Evolutionary conservation across 164 flowering plant species (phyloP), one percentile per base, ranked within the genome.

Genomic region (Amborella trichopoda): DNA sequence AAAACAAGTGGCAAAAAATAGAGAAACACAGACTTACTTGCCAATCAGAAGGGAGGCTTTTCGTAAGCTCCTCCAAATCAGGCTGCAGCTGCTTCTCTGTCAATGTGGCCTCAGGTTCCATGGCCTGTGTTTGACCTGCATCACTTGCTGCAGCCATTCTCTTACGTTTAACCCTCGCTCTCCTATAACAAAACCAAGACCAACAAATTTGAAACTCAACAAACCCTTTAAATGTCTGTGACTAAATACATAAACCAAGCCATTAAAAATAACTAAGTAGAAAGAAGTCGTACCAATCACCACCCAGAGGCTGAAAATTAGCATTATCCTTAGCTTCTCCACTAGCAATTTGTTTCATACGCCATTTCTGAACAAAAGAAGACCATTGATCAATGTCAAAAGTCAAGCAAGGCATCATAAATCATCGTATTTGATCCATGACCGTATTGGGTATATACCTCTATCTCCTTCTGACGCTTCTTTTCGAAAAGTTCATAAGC

Each of bases 271-370:
- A 17, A 33, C 17, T 23, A 3, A 24, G 8, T 23, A 17, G 26
- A 26, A 14, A 22, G 14, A 39, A 34, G 40, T 39, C 75, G 39
- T 77, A 93, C 99, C 99, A 87, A 64, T 93, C 95, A 62, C 95
- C 81, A 50, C 96, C 99, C 39, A 93, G 56, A 6, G 96, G 96
- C 68, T 82, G 96, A 65, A 93, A 93, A 66, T 93, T 93, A 23
- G 99, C 99, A 71, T 93, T 93, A 32, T 74, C 89, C 68, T 65
- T 80, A 38, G 95, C 99, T 58, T 77, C 96, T 44, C 96, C 94
- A 67, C 84, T 80, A 12, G 99, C 80, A 48, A 93, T 84, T 59
- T 84, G 95, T 21, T 71, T 71, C 10, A 86, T 81, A 39, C 65
- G 79, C 96, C 96, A 93, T 68, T 77, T 75, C 98, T 91, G 76